phyloP scores from a whole-genome alignment of 2,329 filamentous ascomycete species.

The Didymella glomerata region DNA sequence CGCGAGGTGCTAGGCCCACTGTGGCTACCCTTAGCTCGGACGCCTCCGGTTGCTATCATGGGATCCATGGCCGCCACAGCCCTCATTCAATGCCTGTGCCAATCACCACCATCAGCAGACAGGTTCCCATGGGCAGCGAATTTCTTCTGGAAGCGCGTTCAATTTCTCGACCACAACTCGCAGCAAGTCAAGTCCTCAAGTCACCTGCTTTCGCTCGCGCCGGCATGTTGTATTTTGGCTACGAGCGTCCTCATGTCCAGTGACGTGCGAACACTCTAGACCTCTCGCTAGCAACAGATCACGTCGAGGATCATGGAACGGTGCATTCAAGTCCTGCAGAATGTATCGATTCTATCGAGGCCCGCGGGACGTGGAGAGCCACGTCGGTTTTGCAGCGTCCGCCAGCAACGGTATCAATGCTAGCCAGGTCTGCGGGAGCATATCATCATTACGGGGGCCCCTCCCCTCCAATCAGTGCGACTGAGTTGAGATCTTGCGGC shows the following conservation, averaged over 20 bases:
- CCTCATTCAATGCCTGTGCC: slow-evolving; percentile 29
- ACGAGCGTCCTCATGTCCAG: slow-evolving; percentile 3
- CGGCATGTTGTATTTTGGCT: not conserved
- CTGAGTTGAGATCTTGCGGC: slow-evolving; percentile 23
- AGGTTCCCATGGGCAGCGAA: slow-evolving; percentile 15
- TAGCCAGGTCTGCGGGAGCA: slow-evolving; percentile 24
- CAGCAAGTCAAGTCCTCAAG: slow-evolving; percentile 19
- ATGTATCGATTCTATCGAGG: slow-evolving; percentile 34
- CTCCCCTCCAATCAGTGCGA: slow-evolving; percentile 26
- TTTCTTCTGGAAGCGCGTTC: slow-evolving; percentile 15
- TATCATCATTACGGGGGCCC: slow-evolving; percentile 8
- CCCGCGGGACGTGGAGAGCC: slow-evolving; percentile 37
- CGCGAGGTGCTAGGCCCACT: slow-evolving; percentile 22
- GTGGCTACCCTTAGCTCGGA: slow-evolving; percentile 23
- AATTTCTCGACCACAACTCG: slow-evolving; percentile 34
- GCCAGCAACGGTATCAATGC: slow-evolving; percentile 28
- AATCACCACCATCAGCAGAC: slow-evolving; percentile 22
- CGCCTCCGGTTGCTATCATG: slow-evolving; percentile 18
- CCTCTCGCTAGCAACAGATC: slow-evolving; percentile 28
- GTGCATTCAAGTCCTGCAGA: slow-evolving; percentile 27
- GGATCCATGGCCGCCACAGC: slow-evolving; percentile 22
- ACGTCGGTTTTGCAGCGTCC: slow-evolving; percentile 42
- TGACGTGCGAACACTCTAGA: slow-evolving; percentile 17
- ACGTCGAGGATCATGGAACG: slow-evolving; percentile 20
- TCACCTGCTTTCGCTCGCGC: slow-evolving; percentile 7